Evolutionary conservation across 2,329 filamentous ascomycete genomes (phyloP), one percentile per base, ranked within the genome.

Genomic region (Aspergillus brunneoviolaceus): DNA sequence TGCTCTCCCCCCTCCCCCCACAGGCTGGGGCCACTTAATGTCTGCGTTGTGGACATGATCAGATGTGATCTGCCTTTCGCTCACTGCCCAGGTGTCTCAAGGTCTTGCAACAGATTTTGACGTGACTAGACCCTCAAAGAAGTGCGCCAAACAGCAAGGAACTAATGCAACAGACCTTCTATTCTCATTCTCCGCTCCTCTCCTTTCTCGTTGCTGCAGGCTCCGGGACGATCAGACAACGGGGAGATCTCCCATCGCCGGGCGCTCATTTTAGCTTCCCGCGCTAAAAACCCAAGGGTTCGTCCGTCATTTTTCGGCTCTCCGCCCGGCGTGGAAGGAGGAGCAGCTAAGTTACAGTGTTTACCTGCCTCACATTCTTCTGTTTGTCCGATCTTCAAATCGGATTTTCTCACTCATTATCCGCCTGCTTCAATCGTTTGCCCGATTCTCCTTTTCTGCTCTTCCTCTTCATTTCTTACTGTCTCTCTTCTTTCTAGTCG

Each of bases 401-500:
- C 55, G 42, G 19, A 56, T 48, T 51, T 33, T 49, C 51, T 54
- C 31, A 33, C 21, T 42, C 33, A 50, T 55, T 54, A 29, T 52
- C 50, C 42, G 31, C 49, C 35, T 14, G 16, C 49, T 53, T 55
- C 42, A 57, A n/a, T 57, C 54, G 19, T 54, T 53, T 49, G 27
- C 39, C 57, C 56, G 16, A 51, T 61, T 51, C 49, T 25, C 57
- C 21, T 57, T 55, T 25, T 60, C 27, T 59, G 49, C 23, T 42
- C 14, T 56, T 49, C 49, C 45, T 55, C 48, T 55, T 58, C 55
- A 12, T 33, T 49, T 42, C 27, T 57, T 48, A 48, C n/a, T 55
- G 29, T 48, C 52, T 56, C 48, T 27, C 35, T 53, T 50, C n/a
- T 35, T 59, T 51, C 54, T 51, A 60, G 62, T 64, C 62, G 56